Evolutionary conservation across 2,329 filamentous ascomycete species (phyloP).

Genomic region (Diplocarpon rosae): DNA sequence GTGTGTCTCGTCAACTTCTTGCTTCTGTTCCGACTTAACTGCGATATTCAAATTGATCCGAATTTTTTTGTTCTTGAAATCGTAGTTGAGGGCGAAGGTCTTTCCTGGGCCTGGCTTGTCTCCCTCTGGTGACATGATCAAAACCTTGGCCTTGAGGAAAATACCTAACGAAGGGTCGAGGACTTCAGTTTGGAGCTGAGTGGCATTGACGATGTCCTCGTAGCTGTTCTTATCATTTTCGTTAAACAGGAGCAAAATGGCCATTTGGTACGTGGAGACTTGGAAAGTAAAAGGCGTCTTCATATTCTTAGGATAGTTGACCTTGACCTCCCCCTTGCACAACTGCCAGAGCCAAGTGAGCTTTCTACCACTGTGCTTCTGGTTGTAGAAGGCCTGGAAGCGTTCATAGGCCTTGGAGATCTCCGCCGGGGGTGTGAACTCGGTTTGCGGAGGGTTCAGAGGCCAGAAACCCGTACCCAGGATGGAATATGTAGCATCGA

Average conservation of each 20-base stretch:
- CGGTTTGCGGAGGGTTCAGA: slow-evolving; percentile 72
- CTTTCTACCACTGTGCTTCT: slow-evolving; percentile 94
- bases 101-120: slow-evolving; percentile 71
- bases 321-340: slow-evolving; percentile 93
- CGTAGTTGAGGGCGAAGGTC: slow-evolving; percentile 75
- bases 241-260: slow-evolving; percentile 88
- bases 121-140: slow-evolving; percentile 59
- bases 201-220: slow-evolving; percentile 75
- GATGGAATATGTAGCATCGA: slow-evolving; percentile 84
- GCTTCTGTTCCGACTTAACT: slow-evolving; percentile 92
- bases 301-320: slow-evolving; percentile 78
- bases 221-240: slow-evolving; percentile 78
- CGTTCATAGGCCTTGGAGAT: slow-evolving; percentile 81
- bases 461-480: slow-evolving; percentile 98
- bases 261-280: slow-evolving; percentile 97
- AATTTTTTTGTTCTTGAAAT: slow-evolving; percentile 98
- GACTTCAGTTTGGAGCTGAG: slow-evolving; percentile 67
- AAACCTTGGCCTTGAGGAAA: slow-evolving; percentile 85
- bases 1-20: slow-evolving; percentile 93
- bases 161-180: slow-evolving; percentile 80
- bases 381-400: slow-evolving; percentile 84
- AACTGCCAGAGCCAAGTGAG: slow-evolving; percentile 97
- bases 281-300: slow-evolving; percentile 96
- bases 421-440: slow-evolving; percentile 77
- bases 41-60: slow-evolving; percentile 92